Base-by-base conservation (phyloP, 1,139 yeast genomes). In the Sugiyamaella grinbergsii region DNA sequence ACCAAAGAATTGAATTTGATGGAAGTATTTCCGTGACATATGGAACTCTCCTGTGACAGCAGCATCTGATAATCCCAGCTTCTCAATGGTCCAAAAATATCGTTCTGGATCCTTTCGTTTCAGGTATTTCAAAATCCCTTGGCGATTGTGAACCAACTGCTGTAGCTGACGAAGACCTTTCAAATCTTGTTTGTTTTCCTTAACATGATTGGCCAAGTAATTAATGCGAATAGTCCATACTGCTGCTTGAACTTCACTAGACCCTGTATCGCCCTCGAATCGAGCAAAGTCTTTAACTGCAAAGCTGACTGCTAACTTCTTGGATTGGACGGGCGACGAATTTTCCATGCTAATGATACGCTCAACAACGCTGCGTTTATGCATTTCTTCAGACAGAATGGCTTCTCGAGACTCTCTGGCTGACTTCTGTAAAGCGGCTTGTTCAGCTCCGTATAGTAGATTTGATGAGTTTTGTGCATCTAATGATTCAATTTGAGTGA, bases 171-270 rank as follows among this genome's bases (percentile, higher is more conserved):
- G 83, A 51, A 83, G 81, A 59, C 84, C 83, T 41, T 75, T 75
- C 62, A 79, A 75, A 70, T 93, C 98, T 66, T 89, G 86, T 60
- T 82, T 84, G 65, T 83, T 77, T 50, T 78, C 76, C 64, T 82
- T 82, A 53, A 87, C 77, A 65, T 91, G 97, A 42, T 80, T 78
- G 74, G 87, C 88, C 53, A 88, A 75, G 60, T 80, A 83, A 58
- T 85, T 89, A 59, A 93, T 88, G 62, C 81, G 81, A 50, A 88
- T 83, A 0, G 98, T 89, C 71, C 84, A 72, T 26, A 88, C 79
- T 1, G 97, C 98, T 1, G 98, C 96, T 69, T 91, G 97, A 24
- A 90, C 97, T 71, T 91, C 98, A 46, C 96, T 82, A 0, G 96
- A 87, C 0, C 95, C 97, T 0, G 97, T 88, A 66, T 93, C 98